phyloP scores from a whole-genome alignment of 176 grass and related monocot genomes.

The Saccharum officinarum region DNA sequence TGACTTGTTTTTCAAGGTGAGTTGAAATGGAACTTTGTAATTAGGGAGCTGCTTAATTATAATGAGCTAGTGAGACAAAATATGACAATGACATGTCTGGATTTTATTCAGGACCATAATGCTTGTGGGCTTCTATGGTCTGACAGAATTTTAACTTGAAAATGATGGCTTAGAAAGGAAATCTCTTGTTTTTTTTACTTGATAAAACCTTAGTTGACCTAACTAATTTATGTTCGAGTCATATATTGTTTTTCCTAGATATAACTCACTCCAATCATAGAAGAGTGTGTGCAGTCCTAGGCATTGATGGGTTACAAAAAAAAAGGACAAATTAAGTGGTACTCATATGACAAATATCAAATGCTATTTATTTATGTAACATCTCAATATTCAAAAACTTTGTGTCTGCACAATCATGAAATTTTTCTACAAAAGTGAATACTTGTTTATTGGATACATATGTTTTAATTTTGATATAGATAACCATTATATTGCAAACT shows the following conservation, averaged over 20 bases:
- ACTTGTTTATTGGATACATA: background rate
- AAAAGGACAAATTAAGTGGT: background rate
- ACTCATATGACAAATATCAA: background rate
- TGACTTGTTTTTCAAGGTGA: background rate
- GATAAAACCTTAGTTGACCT: background rate
- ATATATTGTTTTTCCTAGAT: background rate
- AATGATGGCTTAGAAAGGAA: background rate
- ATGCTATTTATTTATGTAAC: background rate
- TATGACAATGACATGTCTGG: conserved; percentile 9
- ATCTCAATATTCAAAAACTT: background rate
- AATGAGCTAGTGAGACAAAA: background rate
- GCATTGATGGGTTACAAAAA: background rate
- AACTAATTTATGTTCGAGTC: background rate
- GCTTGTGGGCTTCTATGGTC: conserved; percentile 16
- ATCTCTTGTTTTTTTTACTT: background rate
- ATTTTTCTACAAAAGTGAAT: background rate
- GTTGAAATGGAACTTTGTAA: background rate
- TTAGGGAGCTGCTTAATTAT: conserved; percentile 16
- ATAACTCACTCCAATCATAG: background rate
- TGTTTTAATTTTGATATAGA: background rate
- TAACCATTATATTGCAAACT: background rate
- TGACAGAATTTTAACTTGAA: background rate
- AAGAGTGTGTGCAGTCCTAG: background rate
- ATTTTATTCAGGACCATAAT: conserved; percentile 8
- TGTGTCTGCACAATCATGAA: background rate